Evolutionary conservation across 345 rosid species (phyloP), one percentile per base, ranked within the genome.

Genomic region (Acer saccharum): DNA sequence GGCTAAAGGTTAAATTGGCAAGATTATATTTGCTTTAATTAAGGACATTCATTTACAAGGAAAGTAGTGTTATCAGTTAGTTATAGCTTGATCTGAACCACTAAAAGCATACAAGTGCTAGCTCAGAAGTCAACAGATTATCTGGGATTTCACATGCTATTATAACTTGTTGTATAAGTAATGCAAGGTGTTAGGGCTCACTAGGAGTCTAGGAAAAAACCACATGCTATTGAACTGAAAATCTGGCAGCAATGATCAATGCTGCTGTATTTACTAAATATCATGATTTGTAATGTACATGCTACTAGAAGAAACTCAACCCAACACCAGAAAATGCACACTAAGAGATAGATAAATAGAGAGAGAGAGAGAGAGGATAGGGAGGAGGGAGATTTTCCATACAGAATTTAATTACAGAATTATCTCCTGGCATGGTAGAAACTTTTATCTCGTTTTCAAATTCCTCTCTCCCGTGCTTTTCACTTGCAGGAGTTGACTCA

Each of bases 241-340:
- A 18, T 58, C 27, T 35, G 58, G 66, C 68, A 48, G 27, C 29
- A 18, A 39, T 17, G 16, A 27, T n/a, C 25, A 68, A n/a, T 18
- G 23, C 70, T 27, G 69, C 71, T 54, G 7, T 14, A 35, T 16
- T 27, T 48, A 11, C 29, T 29, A 46, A 54, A 74, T 58, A 71
- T 16, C 54, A 80, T 71, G 48, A 23, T 52, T 58, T 67, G 10
- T 69, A 35, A 71, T 75, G 5, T 77, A 77, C 41, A n/a, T 14
- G 25, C 69, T 41, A 46, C 77, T 29, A 27, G 65, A 11, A 14
- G 27, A 78, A 32, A 60, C 27, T 43, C 75, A 44, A 58, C 27
- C 54, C 18, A 16, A 61, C 12, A 20, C 76, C 54, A 71, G 52
- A 29, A 72, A 57, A 43, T 32, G 68, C 1, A 27, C 3, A 55